Conservation (phyloP, 225 moss, liverwort and hornwort species). For the Marchantia polymorpha region DNA sequence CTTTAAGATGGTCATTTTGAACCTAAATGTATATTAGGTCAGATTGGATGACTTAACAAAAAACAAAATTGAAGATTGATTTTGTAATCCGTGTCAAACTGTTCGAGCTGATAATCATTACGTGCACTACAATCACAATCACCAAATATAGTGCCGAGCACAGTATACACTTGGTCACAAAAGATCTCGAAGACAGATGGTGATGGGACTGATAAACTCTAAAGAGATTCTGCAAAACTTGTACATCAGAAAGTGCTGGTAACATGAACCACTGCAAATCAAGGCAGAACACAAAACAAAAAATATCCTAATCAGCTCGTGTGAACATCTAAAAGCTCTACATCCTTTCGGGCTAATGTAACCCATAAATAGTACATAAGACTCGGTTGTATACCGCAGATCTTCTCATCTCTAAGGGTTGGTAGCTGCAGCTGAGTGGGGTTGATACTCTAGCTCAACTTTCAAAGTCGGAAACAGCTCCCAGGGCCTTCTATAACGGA, state of each 20-base stretch:
- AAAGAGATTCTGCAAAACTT: background rate
- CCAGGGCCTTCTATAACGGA: slow-evolving; percentile 6
- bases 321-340: background rate
- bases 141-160: background rate
- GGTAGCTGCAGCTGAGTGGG: background rate
- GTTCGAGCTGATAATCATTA: background rate
- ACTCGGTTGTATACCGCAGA: slow-evolving; percentile 8
- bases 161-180: background rate
- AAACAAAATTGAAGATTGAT: too few relatives aligned
- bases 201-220: background rate
- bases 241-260: background rate
- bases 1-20: too few relatives aligned
- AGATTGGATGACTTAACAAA: too few relatives aligned
- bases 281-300: background rate
- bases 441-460: slow-evolving; percentile 17
- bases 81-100: too few relatives aligned
- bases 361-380: background rate
- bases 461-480: slow-evolving; percentile 12
- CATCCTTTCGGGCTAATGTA: too few relatives aligned
- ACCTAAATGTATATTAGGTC: too few relatives aligned
- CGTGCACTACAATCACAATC: background rate
- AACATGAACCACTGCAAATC: background rate
- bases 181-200: background rate
- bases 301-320: background rate
- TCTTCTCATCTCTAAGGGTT: slow-evolving; percentile 2